These are phyloP conservation scores for Lasiodiplodia sp. DNA, from an alignment of 2,329 filamentous ascomycete genomes.

Conservation along the genomic window DNA sequence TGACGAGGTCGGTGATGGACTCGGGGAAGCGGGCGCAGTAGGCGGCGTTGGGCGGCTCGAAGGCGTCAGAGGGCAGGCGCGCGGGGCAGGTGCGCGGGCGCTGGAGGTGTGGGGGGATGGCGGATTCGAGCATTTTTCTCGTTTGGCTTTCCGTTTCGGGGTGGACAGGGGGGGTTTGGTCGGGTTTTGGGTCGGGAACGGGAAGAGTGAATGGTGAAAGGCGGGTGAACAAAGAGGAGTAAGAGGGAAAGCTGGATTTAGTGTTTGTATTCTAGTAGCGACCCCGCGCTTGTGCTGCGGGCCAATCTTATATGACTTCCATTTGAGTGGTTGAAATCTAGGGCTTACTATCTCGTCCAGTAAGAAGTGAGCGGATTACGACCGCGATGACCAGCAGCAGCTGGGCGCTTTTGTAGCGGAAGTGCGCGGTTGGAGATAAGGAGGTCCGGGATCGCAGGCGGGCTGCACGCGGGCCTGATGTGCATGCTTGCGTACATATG, in stretches of 20 bases:
- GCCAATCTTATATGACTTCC: not conserved
- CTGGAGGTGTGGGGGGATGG: conserved; percentile 38
- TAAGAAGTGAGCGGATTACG: not conserved
- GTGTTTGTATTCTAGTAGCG: not conserved
- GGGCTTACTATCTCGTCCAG: not conserved
- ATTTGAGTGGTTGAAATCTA: not conserved
- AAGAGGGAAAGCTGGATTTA: not conserved
- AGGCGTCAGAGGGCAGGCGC: conserved; percentile 37
- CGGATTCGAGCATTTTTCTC: conserved; percentile 34
- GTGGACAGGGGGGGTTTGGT: too few relatives aligned
- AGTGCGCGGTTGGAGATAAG: not conserved
- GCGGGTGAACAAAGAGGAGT: too few relatives aligned
- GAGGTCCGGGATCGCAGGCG: not conserved
- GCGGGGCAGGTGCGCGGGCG: conserved; percentile 34
- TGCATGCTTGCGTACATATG: conserved; percentile 4
- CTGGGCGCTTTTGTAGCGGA: not conserved
- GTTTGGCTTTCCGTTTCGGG: not conserved
- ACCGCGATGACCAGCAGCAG: not conserved
- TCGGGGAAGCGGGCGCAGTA: conserved; percentile 45
- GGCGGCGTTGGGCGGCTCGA: conserved; percentile 40
- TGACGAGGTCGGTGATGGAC: conserved; percentile 42
- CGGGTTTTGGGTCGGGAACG: too few relatives aligned
- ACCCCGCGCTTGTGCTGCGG: not conserved
- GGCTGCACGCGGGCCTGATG: not conserved
- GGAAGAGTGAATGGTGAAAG: too few relatives aligned